phyloP scores from a whole-genome alignment of 495 filamentous ascomycete species.

The Ramalina intermedia region DNA sequence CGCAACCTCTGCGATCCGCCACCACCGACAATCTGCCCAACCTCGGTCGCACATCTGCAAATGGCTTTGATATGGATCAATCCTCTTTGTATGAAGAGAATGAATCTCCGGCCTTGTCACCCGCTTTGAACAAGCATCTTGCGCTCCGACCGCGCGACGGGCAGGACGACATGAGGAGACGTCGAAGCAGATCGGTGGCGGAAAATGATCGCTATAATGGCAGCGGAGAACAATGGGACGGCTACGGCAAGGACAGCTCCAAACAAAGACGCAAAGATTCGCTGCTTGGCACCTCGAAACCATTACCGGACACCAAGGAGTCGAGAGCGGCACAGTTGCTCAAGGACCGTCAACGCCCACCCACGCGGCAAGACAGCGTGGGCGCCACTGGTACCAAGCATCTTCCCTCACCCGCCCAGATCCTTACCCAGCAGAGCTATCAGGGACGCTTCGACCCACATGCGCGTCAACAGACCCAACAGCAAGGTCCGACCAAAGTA shows the following conservation, averaged over 20 bases:
- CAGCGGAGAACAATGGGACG: constrained; percentile 6
- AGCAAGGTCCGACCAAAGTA: constrained; percentile 7
- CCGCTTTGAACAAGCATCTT: constrained; percentile 10
- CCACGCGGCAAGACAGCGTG: constrained; percentile 3
- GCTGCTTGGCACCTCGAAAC: constrained; percentile 6
- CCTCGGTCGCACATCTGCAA: background rate
- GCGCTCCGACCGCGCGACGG: constrained; percentile 8
- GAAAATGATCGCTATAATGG: constrained; percentile 7
- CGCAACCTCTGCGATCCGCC: constrained; percentile 7
- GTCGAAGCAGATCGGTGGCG: constrained; percentile 12
- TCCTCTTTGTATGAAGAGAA: constrained; percentile 12
- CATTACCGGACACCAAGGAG: constrained; percentile 6
- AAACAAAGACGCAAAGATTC: constrained; percentile 11
- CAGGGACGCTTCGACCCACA: constrained; percentile 3
- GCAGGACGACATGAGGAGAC: background rate
- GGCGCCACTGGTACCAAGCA: background rate
- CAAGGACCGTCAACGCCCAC: constrained; percentile 7
- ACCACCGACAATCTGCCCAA: constrained; percentile 7
- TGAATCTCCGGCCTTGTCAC: constrained; percentile 11
- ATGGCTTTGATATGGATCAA: background rate
- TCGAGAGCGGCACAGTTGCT: constrained; percentile 5
- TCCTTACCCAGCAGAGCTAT: constrained; percentile 1
- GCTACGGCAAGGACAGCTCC: constrained; percentile 4
- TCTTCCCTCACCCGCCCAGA: background rate
- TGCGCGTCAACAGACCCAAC: background rate